Base-by-base conservation (phyloP, 495 filamentous ascomycete genomes). In the Xylaria curta region DNA sequence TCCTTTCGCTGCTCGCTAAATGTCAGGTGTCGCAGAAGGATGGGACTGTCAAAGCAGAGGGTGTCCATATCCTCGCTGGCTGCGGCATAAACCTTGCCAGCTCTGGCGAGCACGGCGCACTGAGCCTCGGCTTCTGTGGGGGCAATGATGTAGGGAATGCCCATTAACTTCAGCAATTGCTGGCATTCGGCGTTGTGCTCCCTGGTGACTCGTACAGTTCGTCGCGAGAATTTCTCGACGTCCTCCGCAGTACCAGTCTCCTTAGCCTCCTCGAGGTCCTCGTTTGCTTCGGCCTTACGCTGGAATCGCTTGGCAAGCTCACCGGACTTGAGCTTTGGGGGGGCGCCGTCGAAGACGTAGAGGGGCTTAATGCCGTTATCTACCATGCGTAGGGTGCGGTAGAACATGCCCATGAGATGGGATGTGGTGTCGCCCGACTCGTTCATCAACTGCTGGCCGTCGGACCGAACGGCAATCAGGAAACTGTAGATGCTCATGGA, bases 401-500 rank as follows among this genome's bases (percentile, higher is more conserved):
- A 99, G 84, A 99, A 99, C 91, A 99, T 94, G 74, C 96, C 96
- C 95, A 98, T 97, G 24, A 99, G 84, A 81, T 99, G 96, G 9
- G 96, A 98, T 0, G 96, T 99, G 1, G 96, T 99, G 74, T 98
- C 94, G 74, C 96, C 96, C 51, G 88, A 90, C 73, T 99, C 96
- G 77, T 89, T 94, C 88, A 90, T 98, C 70, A 99, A 89, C 82
- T 97, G 94, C 81, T 99, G 93, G 72, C 96, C 96, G 75, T 97
- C 94, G 70, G 94, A 97, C 62, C 96, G 94, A 49, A 99, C 96
- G 19, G 97, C 97, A 76, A 99, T 94, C 56, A 99, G 89, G 86
- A 99, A 99, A 83, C 92, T 95, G 87, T 99, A 99, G 78, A 99
- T 97, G 80, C 92, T 96, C 96, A 98, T 99, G 47, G 96, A 99